Evolutionary conservation across 495 filamentous ascomycete genomes (phyloP).

Genomic region (Bathelium albidoporum): DNA sequence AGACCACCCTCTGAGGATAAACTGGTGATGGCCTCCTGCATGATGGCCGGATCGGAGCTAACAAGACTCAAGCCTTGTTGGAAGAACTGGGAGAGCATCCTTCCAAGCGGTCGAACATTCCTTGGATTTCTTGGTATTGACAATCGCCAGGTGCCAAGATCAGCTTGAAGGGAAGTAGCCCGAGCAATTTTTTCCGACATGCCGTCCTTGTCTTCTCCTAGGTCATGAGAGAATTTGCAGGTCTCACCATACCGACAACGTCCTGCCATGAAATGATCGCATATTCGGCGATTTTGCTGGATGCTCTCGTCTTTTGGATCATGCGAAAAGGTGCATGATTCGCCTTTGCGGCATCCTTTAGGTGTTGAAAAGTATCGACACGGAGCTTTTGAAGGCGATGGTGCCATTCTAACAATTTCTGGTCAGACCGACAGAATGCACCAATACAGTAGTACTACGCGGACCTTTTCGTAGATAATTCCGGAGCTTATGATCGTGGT

Average conservation of each 20-base stretch:
- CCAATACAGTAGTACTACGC: not conserved
- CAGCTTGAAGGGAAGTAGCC: not conserved
- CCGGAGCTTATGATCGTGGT: too few relatives aligned
- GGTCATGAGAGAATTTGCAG: slow-evolving; percentile 13
- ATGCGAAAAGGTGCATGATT: slow-evolving; percentile 4
- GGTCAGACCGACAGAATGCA: not conserved
- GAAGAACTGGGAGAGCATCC: not conserved
- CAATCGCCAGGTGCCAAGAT: slow-evolving; percentile 5
- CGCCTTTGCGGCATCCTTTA: slow-evolving; percentile 1
- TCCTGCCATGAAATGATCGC: not conserved
- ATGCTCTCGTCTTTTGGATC: not conserved
- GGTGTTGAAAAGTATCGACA: not conserved
- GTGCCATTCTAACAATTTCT: not conserved
- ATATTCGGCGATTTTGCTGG: not conserved
- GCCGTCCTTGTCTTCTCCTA: not conserved
- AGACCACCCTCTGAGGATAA: slow-evolving; percentile 12
- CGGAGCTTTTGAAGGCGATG: not conserved
- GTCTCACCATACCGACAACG: slow-evolving; percentile 1
- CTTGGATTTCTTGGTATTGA: not conserved
- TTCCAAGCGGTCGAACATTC: not conserved
- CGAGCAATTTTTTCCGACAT: not conserved
- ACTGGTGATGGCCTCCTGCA: slow-evolving; percentile 6
- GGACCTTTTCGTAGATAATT: too few relatives aligned
- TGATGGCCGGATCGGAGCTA: not conserved
- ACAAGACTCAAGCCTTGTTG: slow-evolving; percentile 7